Evolutionary conservation across 2,329 filamentous ascomycete genomes (phyloP).

Genomic region (Sporothrix euskadiensis): DNA sequence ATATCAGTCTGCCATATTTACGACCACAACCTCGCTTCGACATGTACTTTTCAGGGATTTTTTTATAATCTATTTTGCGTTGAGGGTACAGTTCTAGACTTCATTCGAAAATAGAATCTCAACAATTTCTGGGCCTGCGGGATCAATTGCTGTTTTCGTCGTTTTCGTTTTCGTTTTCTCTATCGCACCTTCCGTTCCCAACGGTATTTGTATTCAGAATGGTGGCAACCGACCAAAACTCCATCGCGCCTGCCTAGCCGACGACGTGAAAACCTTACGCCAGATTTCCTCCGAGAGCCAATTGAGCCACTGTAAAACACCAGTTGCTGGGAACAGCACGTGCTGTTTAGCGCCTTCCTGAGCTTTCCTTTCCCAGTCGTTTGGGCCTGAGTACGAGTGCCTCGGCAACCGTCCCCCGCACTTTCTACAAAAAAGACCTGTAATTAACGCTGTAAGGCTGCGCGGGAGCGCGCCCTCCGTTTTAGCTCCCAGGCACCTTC

Average conservation of each 20-base stretch:
- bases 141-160: not conserved
- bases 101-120: not conserved
- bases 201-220: not conserved
- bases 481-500: not conserved
- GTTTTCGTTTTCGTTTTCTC: not conserved
- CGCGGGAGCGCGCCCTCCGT: not conserved
- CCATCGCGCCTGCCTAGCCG: conserved; percentile 7
- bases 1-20: not conserved
- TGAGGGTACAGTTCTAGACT: not conserved
- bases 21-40: not conserved
- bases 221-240: not conserved
- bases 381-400: not conserved
- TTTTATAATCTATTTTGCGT: not conserved
- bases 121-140: not conserved
- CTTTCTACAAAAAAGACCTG: not conserved
- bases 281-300: not conserved
- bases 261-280: not conserved
- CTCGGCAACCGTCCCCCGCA: not conserved
- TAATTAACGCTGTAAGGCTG: not conserved
- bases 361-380: not conserved
- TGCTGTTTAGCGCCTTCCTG: conserved; percentile 2
- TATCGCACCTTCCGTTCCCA: conserved; percentile 2
- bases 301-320: not conserved
- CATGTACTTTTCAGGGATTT: not conserved
- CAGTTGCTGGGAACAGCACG: not conserved